phyloP scores from a whole-genome alignment of 805 yeast species.

The Cyberlindnera bimundalis region DNA sequence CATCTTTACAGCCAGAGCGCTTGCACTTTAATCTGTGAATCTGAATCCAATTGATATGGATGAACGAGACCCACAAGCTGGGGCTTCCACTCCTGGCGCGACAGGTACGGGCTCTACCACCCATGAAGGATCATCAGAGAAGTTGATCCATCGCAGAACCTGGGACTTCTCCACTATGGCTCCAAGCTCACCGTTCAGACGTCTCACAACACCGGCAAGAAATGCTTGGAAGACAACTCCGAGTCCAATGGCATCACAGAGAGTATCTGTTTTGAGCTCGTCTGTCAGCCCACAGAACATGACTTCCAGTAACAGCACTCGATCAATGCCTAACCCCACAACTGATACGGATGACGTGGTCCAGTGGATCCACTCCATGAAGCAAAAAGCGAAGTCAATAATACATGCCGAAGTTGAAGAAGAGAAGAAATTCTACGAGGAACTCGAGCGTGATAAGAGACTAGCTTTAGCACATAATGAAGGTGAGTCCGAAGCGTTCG shows the following conservation, averaged over 20 bases:
- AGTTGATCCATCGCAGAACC: slow-evolving; percentile 14
- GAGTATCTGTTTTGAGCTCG: not conserved
- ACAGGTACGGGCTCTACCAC: not conserved
- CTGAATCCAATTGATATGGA: too few species aligned
- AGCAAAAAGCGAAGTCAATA: slow-evolving; percentile 31
- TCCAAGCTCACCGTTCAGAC: slow-evolving; percentile 26
- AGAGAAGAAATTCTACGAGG: slow-evolving; percentile 35
- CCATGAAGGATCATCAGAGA: not conserved
- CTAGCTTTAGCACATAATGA: slow-evolving; percentile 23
- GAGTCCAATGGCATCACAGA: not conserved
- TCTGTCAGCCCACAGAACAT: not conserved
- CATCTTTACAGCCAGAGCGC: too few species aligned
- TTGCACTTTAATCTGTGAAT: too few species aligned
- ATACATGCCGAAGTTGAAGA: slow-evolving; percentile 32
- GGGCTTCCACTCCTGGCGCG: not conserved
- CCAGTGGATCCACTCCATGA: slow-evolving; percentile 35
- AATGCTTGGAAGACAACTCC: slow-evolving; percentile 3
- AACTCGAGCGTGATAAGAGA: slow-evolving; percentile 31
- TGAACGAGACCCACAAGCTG: not conserved
- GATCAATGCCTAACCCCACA: not conserved
- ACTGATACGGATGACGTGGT: slow-evolving; percentile 22
- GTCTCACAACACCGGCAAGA: slow-evolving; percentile 16
- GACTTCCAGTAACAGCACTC: not conserved
- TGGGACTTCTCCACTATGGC: slow-evolving; percentile 23
- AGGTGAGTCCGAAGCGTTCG: slow-evolving; percentile 23